These are phyloP conservation scores for Dioscorea zingiberensis DNA, from an alignment of 106 monocot genomes.

Conservation along the genomic window DNA sequence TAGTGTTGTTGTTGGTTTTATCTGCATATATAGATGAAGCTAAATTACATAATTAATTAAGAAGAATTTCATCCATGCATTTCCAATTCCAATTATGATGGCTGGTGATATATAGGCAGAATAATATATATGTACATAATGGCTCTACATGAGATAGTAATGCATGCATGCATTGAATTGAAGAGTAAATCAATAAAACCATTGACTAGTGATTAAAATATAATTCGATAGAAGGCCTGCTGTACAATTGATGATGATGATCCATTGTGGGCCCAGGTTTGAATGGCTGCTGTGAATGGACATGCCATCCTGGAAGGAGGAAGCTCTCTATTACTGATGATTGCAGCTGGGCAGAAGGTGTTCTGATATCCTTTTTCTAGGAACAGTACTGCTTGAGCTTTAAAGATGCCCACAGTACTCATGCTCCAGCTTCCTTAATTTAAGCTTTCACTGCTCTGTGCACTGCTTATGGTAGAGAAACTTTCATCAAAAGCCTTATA, in stretches of 20 bases:
- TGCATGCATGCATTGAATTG: too few species aligned
- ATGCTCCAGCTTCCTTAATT: background rate
- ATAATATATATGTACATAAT: too few species aligned
- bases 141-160: too few species aligned
- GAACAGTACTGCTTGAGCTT: background rate
- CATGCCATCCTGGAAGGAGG: background rate
- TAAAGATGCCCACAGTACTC: too few species aligned
- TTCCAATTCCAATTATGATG: background rate
- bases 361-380: background rate
- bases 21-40: too few species aligned
- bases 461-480: background rate
- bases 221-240: background rate
- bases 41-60: too few species aligned
- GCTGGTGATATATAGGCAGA: too few species aligned
- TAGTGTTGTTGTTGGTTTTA: too few species aligned
- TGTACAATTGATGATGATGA: background rate
- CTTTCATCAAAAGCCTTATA: background rate
- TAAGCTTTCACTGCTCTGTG: background rate
- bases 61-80: too few species aligned
- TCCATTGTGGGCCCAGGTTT: background rate
- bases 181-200: too few species aligned
- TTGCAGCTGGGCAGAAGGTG: background rate
- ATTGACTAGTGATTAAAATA: background rate
- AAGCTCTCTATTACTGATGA: too few species aligned
- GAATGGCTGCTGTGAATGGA: background rate